Evolutionary conservation across 2,329 filamentous ascomycete genomes (phyloP), one percentile per base, ranked within the genome.

Genomic region (Hymenoscyphus fraxineus): DNA sequence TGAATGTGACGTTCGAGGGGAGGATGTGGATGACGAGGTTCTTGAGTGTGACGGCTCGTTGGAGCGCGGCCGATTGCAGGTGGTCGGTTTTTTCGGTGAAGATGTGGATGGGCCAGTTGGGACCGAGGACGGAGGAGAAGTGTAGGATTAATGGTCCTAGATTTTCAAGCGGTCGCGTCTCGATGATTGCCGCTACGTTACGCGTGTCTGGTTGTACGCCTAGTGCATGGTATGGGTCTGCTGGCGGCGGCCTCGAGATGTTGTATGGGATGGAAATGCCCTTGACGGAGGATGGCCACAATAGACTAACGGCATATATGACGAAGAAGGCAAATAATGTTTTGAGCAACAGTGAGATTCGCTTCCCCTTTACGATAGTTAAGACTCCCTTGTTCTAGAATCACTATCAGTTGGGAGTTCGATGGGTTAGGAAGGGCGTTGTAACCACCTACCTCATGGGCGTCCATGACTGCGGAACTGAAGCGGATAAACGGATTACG

Each of bases 51-150:
- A 78, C 67, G 5, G 73, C 73, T 5, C 76, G 77, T n/a, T 71
- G 67, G 68, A 78, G 77, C 31, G 76, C 59, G 2, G 73, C 69
- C 1, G 74, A 75, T 68, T 66, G 56, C 62, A 68, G 38, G 10
- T 38, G 22, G 67, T 12, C 66, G 64, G 58, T 67, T 58, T 39
- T 58, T 22, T 62, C 40, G 38, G 78, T 80, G 68, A 76, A 78
- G 56, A 80, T 73, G 41, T 78, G 71, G 39, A 80, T 74, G 16
- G 78, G 77, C 78, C 79, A 80, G 22, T 67, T 63, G 35, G 78
- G 78, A 1, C 78, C 78, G 10, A 80, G 76, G 3, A 77, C 72
- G n/a, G 72, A 66, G 35, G 73, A 70, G 66, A 76, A 78, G 62
- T 78, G 75, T 35, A 78, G 67, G 31, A 78, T 70, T 22, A 77